phyloP scores from a whole-genome alignment of 2,329 filamentous ascomycete species.

The Arthrobotrys megalospora region DNA sequence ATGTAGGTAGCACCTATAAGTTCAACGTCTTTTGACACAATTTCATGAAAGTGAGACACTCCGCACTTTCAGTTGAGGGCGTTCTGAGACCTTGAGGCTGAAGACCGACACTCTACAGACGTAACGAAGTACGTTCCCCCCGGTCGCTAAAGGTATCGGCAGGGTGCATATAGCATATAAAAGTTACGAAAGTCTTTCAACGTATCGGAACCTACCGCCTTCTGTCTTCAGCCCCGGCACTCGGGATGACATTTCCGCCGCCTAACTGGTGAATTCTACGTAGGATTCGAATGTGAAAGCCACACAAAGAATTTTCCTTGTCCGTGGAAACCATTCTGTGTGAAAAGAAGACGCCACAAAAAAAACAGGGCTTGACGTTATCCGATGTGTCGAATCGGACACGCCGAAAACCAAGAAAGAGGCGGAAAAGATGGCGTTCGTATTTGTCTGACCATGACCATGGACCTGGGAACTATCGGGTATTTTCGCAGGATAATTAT shows the following conservation, averaged over 20 bases:
- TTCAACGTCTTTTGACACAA: background rate
- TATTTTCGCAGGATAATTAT: constrained; percentile 21
- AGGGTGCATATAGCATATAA: background rate
- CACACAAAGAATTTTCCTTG: background rate
- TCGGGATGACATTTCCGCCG: constrained; percentile 15
- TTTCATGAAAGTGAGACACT: constrained; percentile 44
- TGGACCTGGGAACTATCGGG: constrained; percentile 40
- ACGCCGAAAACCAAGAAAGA: constrained; percentile 46
- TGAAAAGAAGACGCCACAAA: constrained; percentile 26
- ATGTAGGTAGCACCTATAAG: background rate
- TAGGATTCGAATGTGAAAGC: constrained; percentile 7
- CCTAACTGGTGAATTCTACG: background rate
- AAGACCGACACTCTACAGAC: constrained; percentile 3
- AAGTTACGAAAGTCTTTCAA: background rate
- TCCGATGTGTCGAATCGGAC: constrained; percentile 42
- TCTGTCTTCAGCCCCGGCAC: background rate
- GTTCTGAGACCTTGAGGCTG: constrained; percentile 40
- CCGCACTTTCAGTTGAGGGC: constrained; percentile 3
- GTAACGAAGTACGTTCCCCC: background rate
- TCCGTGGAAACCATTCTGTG: background rate
- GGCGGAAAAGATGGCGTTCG: constrained; percentile 41
- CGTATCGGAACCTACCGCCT: constrained; percentile 25
- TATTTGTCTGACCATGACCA: constrained; percentile 39
- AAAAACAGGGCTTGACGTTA: constrained; percentile 11
- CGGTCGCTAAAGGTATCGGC: too few species aligned